Evolutionary conservation across 257 asterid genomes (phyloP), one percentile per base, ranked within the genome.

Genomic region (Euphrasia confusa): DNA sequence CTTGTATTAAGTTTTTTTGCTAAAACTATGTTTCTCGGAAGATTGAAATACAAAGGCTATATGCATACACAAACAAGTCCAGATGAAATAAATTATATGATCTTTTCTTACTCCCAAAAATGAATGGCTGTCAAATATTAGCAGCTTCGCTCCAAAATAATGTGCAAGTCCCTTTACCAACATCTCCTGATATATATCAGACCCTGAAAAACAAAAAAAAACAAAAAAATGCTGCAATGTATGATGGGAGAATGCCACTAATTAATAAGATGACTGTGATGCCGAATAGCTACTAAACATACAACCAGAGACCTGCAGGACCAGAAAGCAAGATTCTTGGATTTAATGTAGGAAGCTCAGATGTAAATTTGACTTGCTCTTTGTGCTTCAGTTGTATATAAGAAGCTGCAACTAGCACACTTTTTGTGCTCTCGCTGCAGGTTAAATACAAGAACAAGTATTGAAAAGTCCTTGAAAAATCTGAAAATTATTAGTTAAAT

Each of bases 101-200:
- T 60, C 27, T 39, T 44, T 48, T 74, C 95, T 75, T 87, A 89
- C 97, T 63, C 84, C 84, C 71, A 87, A 58, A 75, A 83, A 82
- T 52, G 85, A 82, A 66, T 79, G 85, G 75, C 79, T 74, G 68
- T 87, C 95, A 69, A 84, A 89, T 48, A 86, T 78, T 56, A 90
- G 95, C 85, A 90, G 72, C 72, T 83, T 87, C 42, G 97, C 96
- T 70, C 90, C 96, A 77, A 76, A 87, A 69, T 79, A 81, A 17
- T 79, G 94, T 72, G 97, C 95, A 67, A 90, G 88, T 33, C 92
- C 96, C 86, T 81, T 90, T 6, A 81, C 90, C 86, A 90, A 66
- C 97, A 84, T 84, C 81, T 90, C 97, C 75, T 90, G 97, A 72
- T 90, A 90, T 35, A 84, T 84, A 71, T 87, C 92, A 17, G 97